Percentiles rank a stretch among this genome's conserved stretches.
These are phyloP conservation scores for Taphrina confusa DNA, from an alignment of 1,139 yeast genomes.

Conservation along the genomic window DNA sequence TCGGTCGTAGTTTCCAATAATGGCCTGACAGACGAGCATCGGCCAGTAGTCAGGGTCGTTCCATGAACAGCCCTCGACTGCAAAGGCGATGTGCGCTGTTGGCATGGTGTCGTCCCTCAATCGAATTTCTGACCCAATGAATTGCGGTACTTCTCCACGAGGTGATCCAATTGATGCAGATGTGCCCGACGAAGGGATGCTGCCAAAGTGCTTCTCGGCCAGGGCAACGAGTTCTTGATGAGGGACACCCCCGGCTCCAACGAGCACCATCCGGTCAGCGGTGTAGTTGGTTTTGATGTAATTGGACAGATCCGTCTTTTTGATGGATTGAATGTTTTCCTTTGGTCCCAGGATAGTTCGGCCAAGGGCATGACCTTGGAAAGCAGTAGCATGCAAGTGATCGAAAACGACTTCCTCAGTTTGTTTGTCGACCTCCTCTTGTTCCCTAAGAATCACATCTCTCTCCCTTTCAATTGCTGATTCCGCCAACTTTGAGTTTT, in stretches of 20 bases:
- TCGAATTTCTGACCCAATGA: conserved; percentile 82
- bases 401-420: conserved; percentile 97
- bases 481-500: conserved; percentile 77
- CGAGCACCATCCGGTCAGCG: conserved; percentile 96
- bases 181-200: conserved; percentile 63
- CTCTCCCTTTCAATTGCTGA: conserved; percentile 91
- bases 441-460: conserved; percentile 91
- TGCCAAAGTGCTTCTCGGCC: conserved; percentile 76
- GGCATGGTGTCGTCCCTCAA: conserved; percentile 82
- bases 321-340: conserved; percentile 77
- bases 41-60: conserved; percentile 92
- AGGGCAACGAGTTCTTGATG: conserved; percentile 77
- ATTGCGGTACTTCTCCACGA: conserved; percentile 68
- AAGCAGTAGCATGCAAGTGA: conserved; percentile 90
- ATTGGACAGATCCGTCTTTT: conserved; percentile 70
- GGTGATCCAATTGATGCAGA: conserved; percentile 75
- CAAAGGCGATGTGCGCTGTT: conserved; percentile 85
- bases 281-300: conserved; percentile 85
- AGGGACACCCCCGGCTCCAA: conserved; percentile 91
- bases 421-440: conserved; percentile 97
- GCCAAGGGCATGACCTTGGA: conserved; percentile 87
- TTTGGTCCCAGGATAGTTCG: conserved; percentile 97
- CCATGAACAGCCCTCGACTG: conserved; percentile 99
- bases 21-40: conserved; percentile 93
- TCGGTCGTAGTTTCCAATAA: conserved; percentile 97